Base-by-base conservation (phyloP, 768 basidiomycete genomes). In the Botryobasidium botryosum region DNA sequence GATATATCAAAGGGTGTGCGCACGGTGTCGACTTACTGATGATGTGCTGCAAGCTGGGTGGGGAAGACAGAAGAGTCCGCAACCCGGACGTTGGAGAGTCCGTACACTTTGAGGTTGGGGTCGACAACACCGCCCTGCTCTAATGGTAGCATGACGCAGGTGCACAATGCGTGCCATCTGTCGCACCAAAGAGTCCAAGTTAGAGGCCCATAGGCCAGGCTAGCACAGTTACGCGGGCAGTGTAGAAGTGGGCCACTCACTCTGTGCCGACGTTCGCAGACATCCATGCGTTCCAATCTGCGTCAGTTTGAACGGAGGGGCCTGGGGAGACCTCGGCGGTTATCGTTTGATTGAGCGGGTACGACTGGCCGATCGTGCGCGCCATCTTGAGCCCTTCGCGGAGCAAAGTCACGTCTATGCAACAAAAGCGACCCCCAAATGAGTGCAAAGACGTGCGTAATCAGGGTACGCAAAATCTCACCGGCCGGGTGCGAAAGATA, bases 361-460 rank as follows among this genome's bases (percentile, higher is more conserved):
- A 59, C 1, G 71, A 68, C 6, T 62, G 52, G 1, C 68, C 74
- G 33, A 80, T 55, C 45, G 55, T 65, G 25, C 78, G 68, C n/a
- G 70, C 75, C 40, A 79, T 65, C 56, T 74, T 75, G 45, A 77
- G 58, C 26, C 72, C 77, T 57, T 75, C 69, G 38, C 75, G 69
- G 45, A 78, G 56, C 31, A 72, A 58, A 7, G 57, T 52, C 26
- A 65, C 45, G 55, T 76, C 72, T 64, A 46, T 17, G 21, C 28
- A 29, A 26, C n/a, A 4, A 32, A 4, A 28, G 35, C 48, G 27
- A 31, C 8, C 15, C 2, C 18, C 27, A 40, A 35, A 27, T 40
- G 3, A 29, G 26, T 29, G 7, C 25, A 29, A 6, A 20, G 13
- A 17, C 10, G 32, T 12, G 10, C 10, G 8, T 8, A n/a, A 20